phyloP scores from a whole-genome alignment of 352 stramenopile species.

The Phytophthora pinifolia region DNA sequence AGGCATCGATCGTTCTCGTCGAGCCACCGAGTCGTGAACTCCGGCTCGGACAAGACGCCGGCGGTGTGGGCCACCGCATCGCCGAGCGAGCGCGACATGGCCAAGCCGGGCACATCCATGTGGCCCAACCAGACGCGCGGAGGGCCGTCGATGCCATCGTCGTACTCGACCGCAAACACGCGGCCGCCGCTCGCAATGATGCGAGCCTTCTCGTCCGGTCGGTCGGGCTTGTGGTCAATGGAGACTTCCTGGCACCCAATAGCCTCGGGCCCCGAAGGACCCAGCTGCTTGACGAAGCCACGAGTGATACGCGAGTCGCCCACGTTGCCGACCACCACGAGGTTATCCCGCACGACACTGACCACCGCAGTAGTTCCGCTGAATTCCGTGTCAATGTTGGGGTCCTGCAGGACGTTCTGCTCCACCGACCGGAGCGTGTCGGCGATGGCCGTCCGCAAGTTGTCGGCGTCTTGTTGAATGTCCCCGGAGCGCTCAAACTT shows the following conservation, averaged over 20 bases:
- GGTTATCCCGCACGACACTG: constrained; percentile 65
- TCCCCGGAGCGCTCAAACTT: constrained; percentile 64
- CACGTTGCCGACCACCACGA: constrained; percentile 95
- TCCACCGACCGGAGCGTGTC: constrained; percentile 67
- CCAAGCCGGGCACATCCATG: constrained; percentile 98
- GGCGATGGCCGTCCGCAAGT: constrained; percentile 55
- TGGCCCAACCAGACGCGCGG: constrained; percentile 98
- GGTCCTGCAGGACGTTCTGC: constrained; percentile 86
- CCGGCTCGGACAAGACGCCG: constrained; percentile 93
- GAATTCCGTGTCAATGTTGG: constrained; percentile 94
- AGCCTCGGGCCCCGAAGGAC: constrained; percentile 25
- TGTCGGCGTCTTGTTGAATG: constrained; percentile 56
- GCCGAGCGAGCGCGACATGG: constrained; percentile 96
- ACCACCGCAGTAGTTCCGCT: constrained; percentile 86
- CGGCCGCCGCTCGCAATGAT: constrained; percentile 94
- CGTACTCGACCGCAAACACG: constrained; percentile 98
- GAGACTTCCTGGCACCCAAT: constrained; percentile 84
- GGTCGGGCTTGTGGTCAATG: constrained; percentile 98
- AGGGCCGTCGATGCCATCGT: constrained; percentile 97
- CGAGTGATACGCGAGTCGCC: constrained; percentile 95
- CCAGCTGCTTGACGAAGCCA: constrained; percentile 58
- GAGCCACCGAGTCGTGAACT: constrained; percentile 90
- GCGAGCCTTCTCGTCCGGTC: constrained; percentile 93
- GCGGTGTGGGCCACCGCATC: constrained; percentile 97
- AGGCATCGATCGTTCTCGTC: constrained; percentile 92